Conservation (phyloP, 345 rosid species). For the Kandelia obovata region DNA sequence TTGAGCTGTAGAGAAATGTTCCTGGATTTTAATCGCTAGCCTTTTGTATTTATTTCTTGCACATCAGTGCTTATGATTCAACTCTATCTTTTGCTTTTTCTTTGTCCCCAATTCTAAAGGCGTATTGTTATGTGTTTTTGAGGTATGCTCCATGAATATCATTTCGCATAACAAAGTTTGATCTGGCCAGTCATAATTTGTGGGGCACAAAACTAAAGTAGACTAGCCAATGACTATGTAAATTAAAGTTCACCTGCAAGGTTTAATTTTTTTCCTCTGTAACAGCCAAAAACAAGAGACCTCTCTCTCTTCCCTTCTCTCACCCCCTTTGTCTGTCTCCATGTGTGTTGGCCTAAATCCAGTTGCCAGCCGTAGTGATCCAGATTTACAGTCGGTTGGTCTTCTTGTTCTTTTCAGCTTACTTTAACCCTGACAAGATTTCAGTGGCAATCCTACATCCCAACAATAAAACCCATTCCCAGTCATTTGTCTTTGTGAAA, state of each 20-base stretch:
- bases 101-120: conserved; percentile 11
- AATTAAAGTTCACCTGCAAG: background rate
- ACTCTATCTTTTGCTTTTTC: background rate
- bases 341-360: too few species aligned
- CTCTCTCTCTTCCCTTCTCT: too few species aligned
- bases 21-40: background rate
- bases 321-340: too few species aligned
- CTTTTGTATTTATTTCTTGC: background rate
- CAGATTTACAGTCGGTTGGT: too few species aligned
- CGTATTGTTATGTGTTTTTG: conserved; percentile 4
- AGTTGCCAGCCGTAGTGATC: too few species aligned
- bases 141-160: background rate
- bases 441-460: too few species aligned
- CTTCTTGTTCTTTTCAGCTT: too few species aligned
- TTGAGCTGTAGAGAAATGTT: background rate
- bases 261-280: background rate
- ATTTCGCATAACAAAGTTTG: background rate
- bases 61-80: conserved; percentile 8
- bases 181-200: background rate
- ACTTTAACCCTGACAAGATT: too few species aligned
- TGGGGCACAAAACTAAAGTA: conserved; percentile 2
- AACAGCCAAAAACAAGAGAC: too few species aligned
- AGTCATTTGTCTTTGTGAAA: too few species aligned
- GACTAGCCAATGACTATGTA: background rate
- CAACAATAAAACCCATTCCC: too few species aligned